These are phyloP conservation scores for Apiotrichum gamsii DNA, from an alignment of 1,284 basidiomycete genomes.

Conservation along the genomic window DNA sequence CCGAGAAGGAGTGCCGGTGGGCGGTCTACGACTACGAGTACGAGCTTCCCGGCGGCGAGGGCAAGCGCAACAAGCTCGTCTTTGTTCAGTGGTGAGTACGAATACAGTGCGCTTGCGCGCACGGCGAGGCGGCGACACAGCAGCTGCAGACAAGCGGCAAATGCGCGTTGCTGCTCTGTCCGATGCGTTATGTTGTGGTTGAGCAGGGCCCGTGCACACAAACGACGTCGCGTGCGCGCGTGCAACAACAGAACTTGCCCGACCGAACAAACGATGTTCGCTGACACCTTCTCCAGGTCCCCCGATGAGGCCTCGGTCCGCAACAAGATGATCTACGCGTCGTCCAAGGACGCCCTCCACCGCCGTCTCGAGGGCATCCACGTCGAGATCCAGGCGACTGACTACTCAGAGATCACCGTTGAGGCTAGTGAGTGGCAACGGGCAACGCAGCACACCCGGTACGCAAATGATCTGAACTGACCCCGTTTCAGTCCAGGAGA, in stretches of 20 bases:
- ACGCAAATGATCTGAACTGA: neutral
- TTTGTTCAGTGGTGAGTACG: conserved; percentile 69
- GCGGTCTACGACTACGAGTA: conserved; percentile 91
- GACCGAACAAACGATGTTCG: neutral
- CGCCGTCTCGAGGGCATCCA: conserved; percentile 54
- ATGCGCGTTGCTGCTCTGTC: no score
- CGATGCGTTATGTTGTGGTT: no score
- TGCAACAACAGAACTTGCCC: no score
- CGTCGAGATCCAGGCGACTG: conserved; percentile 79
- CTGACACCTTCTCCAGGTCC: conserved; percentile 55
- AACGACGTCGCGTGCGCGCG: no score
- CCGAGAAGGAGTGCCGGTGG: conserved; percentile 72
- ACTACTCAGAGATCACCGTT: conserved; percentile 66
- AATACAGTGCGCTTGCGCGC: neutral
- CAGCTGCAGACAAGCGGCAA: no score
- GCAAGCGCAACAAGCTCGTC: conserved; percentile 82
- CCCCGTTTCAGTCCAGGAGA: conserved; percentile 31
- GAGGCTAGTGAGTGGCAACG: conserved; percentile 60
- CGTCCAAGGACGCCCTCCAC: conserved; percentile 81
- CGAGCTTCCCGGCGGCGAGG: conserved; percentile 66
- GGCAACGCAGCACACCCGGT: no score
- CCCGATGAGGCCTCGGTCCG: conserved; percentile 83
- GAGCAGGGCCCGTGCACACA: no score
- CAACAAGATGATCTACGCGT: conserved; percentile 91
- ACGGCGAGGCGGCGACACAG: neutral